These are phyloP conservation scores for Straminergon stramineum DNA, from an alignment of 225 moss, liverwort and hornwort genomes.

Conservation along the genomic window DNA sequence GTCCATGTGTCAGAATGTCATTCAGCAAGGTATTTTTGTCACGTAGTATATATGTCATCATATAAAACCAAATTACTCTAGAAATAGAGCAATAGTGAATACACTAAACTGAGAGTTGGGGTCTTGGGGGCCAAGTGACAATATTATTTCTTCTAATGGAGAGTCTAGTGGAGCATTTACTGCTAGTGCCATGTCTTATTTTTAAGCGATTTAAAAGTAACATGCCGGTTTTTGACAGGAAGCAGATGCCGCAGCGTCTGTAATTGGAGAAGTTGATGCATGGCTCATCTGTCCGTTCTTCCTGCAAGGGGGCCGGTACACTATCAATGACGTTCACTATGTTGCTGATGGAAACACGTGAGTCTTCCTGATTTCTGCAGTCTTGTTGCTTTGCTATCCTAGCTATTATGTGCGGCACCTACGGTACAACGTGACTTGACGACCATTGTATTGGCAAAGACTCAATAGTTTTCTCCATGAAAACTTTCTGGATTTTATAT, in stretches of 20 bases:
- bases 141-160: background rate
- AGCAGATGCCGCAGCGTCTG: constrained; percentile 67
- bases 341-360: constrained; percentile 78
- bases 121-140: background rate
- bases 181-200: background rate
- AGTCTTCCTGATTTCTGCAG: background rate
- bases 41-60: background rate
- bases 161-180: background rate
- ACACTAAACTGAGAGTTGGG: background rate
- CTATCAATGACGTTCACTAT: constrained; percentile 88
- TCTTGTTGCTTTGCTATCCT: background rate
- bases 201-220: background rate
- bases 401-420: background rate
- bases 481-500: background rate
- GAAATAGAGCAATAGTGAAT: background rate
- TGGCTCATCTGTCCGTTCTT: constrained; percentile 96
- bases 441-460: background rate
- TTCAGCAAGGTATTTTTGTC: background rate
- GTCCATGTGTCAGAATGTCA: background rate
- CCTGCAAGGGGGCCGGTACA: constrained; percentile 88
- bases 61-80: background rate
- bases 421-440: background rate
- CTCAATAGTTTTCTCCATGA: background rate
- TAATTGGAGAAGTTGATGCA: constrained; percentile 76
- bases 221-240: constrained; percentile 31